Base-by-base conservation (phyloP, 805 yeast genomes). In the Priceomyces carsonii region DNA sequence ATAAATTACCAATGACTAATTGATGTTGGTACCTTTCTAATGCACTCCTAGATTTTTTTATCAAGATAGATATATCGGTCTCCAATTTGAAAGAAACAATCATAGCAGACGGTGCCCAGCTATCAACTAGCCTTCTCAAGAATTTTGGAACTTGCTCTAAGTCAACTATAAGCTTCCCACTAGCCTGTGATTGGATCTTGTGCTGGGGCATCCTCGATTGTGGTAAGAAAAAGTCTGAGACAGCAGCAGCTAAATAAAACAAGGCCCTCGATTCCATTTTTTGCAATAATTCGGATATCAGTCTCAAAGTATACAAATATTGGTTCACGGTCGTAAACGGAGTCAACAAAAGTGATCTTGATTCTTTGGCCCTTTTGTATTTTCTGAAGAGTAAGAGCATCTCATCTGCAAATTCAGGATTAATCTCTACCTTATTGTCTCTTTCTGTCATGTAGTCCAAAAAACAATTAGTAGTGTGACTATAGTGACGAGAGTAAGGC, bases 81-180 rank as follows among this genome's bases (percentile, higher is more conserved):
- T 93, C 99, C 33, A 93, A 73, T 59, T 93, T 93, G 66, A 93
- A 93, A 12, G 95, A 85, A 1, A 91, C 85, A 38, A 93, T 87
- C 95, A 89, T 85, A 1, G 97, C 95, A 8, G 81, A 77, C 2
- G 95, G 95, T 0, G 96, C 96, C 99, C 99, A 93, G 8, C 80
- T 75, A 45, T 87, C 95, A 1, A 90, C 97, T 42, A 93, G 66
- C 38, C 96, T 71, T 44, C 87, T 77, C 50, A 93, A 72, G 50
- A 93, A 91, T 55, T 93, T 93, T 13, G 99, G 99, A 3, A 93
- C 99, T 4, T 96, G 98, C 55, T 91, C 97, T 45, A 93, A 66
- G 48, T 89, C 85, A 8, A 93, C 86, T 6, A 83, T 77, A 29
- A 93, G 66, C 52, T 85, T 87, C 3, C 95, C 95, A 8, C 77